phyloP scores from a whole-genome alignment of 2,329 filamentous ascomycete species.

The Penicillium sp. region DNA sequence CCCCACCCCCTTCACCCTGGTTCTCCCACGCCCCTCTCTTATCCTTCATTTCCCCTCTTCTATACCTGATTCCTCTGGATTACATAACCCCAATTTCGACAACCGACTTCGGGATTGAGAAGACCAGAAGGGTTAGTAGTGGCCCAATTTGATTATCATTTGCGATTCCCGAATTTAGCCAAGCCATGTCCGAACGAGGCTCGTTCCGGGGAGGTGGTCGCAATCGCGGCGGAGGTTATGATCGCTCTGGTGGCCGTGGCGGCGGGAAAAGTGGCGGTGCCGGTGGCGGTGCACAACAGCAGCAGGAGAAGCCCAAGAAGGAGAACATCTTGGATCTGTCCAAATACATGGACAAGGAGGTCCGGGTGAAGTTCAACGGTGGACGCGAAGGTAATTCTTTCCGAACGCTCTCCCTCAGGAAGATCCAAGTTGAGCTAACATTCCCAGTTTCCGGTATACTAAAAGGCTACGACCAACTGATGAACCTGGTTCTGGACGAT shows the following conservation, averaged over 20 bases:
- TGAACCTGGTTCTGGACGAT: slow-evolving; percentile 96
- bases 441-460: slow-evolving; percentile 78
- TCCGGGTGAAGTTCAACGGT: slow-evolving; percentile 95
- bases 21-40: slow-evolving; percentile 10
- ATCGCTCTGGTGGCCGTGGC: slow-evolving; percentile 49
- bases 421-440: slow-evolving; percentile 11
- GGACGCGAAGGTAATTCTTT: slow-evolving; percentile 75
- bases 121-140: not conserved
- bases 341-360: slow-evolving; percentile 97
- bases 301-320: slow-evolving; percentile 85
- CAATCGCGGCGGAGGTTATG: slow-evolving; percentile 44
- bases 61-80: slow-evolving; percentile 19
- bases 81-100: slow-evolving; percentile 19
- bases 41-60: slow-evolving; percentile 6
- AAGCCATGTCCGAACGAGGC: slow-evolving; percentile 49
- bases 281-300: slow-evolving; percentile 54
- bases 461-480: slow-evolving; percentile 95
- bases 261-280: slow-evolving; percentile 54
- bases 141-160: not conserved
- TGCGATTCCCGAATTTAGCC: slow-evolving; percentile 10
- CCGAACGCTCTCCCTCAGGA: not conserved
- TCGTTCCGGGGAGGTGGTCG: slow-evolving; percentile 61
- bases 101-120: not conserved
- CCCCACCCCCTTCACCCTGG: not conserved
- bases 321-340: slow-evolving; percentile 95